These are phyloP conservation scores for Teratosphaeria epicoccoides DNA, from an alignment of 2,329 filamentous ascomycete species.

Conservation along the genomic window DNA sequence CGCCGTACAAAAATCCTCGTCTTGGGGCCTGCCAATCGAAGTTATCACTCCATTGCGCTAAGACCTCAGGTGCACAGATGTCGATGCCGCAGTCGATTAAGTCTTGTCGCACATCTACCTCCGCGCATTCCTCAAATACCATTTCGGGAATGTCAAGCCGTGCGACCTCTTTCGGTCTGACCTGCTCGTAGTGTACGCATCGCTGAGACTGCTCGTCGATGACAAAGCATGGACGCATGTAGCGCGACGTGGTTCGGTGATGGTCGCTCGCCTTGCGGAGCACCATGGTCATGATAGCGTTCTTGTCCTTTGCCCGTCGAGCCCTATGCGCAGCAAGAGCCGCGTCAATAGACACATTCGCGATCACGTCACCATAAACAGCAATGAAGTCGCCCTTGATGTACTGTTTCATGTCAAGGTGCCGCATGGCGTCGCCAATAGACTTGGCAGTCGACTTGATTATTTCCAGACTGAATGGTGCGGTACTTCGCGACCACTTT, in stretches of 20 bases:
- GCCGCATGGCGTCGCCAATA: constrained; percentile 86
- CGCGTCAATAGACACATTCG: constrained; percentile 74
- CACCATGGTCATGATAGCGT: constrained; percentile 96
- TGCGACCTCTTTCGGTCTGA: constrained; percentile 53
- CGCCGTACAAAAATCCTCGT: constrained; percentile 79
- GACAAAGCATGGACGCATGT: constrained; percentile 71
- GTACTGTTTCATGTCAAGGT: constrained; percentile 75
- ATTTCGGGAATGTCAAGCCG: constrained; percentile 66
- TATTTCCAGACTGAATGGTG: constrained; percentile 75
- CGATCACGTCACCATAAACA: constrained; percentile 85
- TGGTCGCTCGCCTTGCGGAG: constrained; percentile 63
- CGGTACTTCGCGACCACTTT: constrained; percentile 61
- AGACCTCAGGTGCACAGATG: constrained; percentile 91
- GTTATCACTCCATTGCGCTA: constrained; percentile 92
- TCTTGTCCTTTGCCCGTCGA: constrained; percentile 72
- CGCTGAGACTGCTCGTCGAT: constrained; percentile 69
- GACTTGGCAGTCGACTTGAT: constrained; percentile 80
- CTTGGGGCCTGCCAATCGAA: constrained; percentile 92
- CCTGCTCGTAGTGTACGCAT: constrained; percentile 90
- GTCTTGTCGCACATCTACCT: constrained; percentile 76
- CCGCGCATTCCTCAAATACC: constrained; percentile 59
- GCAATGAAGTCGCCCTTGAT: constrained; percentile 86
- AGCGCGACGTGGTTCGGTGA: constrained; percentile 68
- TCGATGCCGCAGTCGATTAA: constrained; percentile 91
- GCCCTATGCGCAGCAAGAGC: constrained; percentile 70